Conservation (phyloP, 2,329 filamentous ascomycete genomes). For the Exophiala sp. region DNA sequence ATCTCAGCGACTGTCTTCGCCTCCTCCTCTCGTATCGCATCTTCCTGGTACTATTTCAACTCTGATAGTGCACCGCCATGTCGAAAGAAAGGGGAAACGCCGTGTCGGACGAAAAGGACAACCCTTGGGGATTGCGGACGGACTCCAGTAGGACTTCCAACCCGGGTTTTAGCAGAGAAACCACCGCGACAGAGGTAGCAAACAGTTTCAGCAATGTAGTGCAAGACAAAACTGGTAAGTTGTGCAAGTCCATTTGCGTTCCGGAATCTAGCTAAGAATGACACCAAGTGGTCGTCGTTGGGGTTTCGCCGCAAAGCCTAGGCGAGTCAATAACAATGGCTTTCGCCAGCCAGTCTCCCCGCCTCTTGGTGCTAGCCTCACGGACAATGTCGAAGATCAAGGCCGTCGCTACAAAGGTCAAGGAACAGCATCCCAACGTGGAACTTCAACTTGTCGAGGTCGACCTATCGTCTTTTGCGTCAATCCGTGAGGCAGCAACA, state of each 20-base stretch:
- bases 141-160: constrained; percentile 12
- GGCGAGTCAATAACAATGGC: constrained; percentile 37
- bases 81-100: too few species aligned
- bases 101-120: background rate
- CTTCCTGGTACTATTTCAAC: too few species aligned
- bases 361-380: constrained; percentile 39
- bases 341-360: constrained; percentile 36
- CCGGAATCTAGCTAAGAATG: background rate
- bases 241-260: background rate
- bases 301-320: constrained; percentile 38
- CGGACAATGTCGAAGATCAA: constrained; percentile 37
- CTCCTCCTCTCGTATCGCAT: too few species aligned
- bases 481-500: constrained; percentile 34
- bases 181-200: constrained; percentile 22
- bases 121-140: background rate
- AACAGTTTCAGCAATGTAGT: constrained; percentile 26
- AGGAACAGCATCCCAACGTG: constrained; percentile 22
- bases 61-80: too few species aligned
- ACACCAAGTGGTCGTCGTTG: constrained; percentile 40
- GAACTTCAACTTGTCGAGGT: constrained; percentile 32
- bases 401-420: constrained; percentile 31
- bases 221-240: constrained; percentile 26
- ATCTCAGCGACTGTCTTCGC: too few species aligned
- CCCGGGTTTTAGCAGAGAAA: constrained; percentile 9
- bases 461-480: constrained; percentile 35